Evolutionary conservation across 2,329 filamentous ascomycete genomes (phyloP).

Genomic region (Scortechinia acanthostroma): DNA sequence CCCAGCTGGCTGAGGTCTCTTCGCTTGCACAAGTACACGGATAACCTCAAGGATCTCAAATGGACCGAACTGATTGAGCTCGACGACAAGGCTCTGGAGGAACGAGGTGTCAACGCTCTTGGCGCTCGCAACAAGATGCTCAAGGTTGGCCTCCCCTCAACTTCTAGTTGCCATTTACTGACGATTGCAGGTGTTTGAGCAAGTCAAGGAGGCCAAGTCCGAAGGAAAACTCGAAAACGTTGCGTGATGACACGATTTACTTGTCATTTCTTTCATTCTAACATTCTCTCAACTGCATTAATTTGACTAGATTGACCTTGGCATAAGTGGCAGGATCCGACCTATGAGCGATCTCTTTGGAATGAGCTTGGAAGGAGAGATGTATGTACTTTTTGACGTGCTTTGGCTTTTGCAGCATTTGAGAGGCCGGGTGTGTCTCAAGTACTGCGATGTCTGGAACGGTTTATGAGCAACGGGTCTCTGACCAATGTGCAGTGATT

Average conservation of each 20-base stretch:
- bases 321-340: background rate
- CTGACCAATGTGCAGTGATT: too few relatives aligned
- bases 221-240: conserved; percentile 2
- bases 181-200: background rate
- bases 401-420: background rate
- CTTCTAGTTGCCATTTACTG: background rate
- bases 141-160: conserved; percentile 77
- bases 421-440: too few relatives aligned
- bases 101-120: conserved; percentile 86
- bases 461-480: too few relatives aligned
- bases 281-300: conserved; percentile 1
- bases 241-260: background rate
- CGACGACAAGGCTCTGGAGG: conserved; percentile 87
- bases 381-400: background rate
- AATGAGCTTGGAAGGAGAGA: background rate
- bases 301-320: background rate
- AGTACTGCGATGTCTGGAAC: too few relatives aligned
- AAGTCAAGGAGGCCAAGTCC: background rate
- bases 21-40: conserved; percentile 95
- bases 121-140: conserved; percentile 95
- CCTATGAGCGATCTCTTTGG: background rate
- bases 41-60: conserved; percentile 93
- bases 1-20: conserved; percentile 91
- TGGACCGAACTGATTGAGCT: conserved; percentile 90
- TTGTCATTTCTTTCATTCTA: background rate